phyloP scores from a whole-genome alignment of 2,329 filamentous ascomycete genomes.

The Pestalotiopsis sp. region DNA sequence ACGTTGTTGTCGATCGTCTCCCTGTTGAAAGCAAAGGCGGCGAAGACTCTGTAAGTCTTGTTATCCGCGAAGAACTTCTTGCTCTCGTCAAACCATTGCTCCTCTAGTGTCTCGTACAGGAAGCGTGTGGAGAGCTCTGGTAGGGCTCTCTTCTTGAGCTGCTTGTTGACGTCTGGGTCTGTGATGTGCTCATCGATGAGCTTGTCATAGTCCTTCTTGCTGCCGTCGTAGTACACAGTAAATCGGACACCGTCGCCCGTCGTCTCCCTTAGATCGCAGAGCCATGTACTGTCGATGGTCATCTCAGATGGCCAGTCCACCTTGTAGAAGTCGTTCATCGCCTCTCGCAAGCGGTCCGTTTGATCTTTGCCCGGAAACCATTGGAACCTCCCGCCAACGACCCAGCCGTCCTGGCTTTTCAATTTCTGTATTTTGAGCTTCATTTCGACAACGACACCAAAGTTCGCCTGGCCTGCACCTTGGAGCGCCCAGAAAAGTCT shows the following conservation, averaged over 20 bases:
- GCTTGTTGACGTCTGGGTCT: slow-evolving; percentile 15
- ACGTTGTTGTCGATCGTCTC: slow-evolving; percentile 11
- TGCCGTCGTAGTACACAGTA: slow-evolving; percentile 21
- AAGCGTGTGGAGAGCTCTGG: slow-evolving; percentile 27
- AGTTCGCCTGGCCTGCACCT: slow-evolving; percentile 43
- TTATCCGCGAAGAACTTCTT: slow-evolving; percentile 24
- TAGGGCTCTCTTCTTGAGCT: slow-evolving; percentile 24
- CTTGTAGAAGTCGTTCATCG: slow-evolving; percentile 29
- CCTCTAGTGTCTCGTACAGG: slow-evolving; percentile 30
- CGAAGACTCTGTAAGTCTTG: slow-evolving; percentile 27
- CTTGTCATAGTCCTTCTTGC: slow-evolving; percentile 7
- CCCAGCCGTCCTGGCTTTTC: not conserved
- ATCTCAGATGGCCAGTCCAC: slow-evolving; percentile 25
- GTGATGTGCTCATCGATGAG: slow-evolving; percentile 13
- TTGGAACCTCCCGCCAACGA: slow-evolving; percentile 28
- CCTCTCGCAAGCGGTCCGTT: slow-evolving; percentile 19
- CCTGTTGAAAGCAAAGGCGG: slow-evolving; percentile 26
- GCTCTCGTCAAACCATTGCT: slow-evolving; percentile 31
- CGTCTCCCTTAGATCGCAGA: slow-evolving; percentile 10
- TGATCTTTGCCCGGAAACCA: slow-evolving; percentile 21
- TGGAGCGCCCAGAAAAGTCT: slow-evolving; percentile 42
- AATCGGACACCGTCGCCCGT: slow-evolving; percentile 16
- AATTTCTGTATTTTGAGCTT: slow-evolving; percentile 28
- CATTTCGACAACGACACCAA: slow-evolving; percentile 37
- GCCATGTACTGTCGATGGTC: slow-evolving; percentile 31